Evolutionary conservation across 169 alveolate genomes (phyloP), one percentile per base, ranked within the genome.

Genomic region (Plasmodium yoelii): DNA sequence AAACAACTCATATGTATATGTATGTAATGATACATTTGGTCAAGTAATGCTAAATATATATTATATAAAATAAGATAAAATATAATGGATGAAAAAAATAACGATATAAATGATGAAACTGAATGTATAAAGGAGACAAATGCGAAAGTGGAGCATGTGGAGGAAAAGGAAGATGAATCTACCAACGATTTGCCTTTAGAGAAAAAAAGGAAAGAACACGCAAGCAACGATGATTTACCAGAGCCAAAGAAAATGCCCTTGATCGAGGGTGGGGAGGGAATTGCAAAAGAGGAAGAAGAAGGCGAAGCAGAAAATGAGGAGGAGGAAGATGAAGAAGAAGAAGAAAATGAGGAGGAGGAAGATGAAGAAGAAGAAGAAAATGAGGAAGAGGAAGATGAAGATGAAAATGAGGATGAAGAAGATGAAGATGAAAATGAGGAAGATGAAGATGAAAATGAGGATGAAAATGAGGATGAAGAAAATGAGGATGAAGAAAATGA

Each of bases 261-360:
- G 5, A 34, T 34, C 42, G 42, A 64, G 26, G 53, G 13, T 5
- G 55, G 53, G 24, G 26, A 2, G n/a, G n/a, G n/a, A n/a, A n/a
- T n/a, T n/a, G n/a, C n/a, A n/a, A n/a, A n/a, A n/a, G n/a, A n/a
- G n/a, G 69, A 49, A 13, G 72, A 67, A 39, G 55, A 28, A 46
- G 87, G 34, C 10, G 55, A 13, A 1, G 57, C 19, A 18, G 88
- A 65, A 59, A 42, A 49, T 57, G 87, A 34, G 0, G 86, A 71
- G 0, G 46, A 53, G 0, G 60, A 55, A n/a, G 57, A 72, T 0
- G 71, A 72, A 6, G 86, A 26, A 9, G 86, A 71, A 10, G 18
- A 53, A 0, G 42, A 71, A 0, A 39, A 55, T 0, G 86, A 22
- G 6, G 69, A 28, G 19, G 68, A 53, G 0, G 69, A 70, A 0